Base-by-base conservation (phyloP, 345 rosid genomes). In the Bretschneidera sinensis region DNA sequence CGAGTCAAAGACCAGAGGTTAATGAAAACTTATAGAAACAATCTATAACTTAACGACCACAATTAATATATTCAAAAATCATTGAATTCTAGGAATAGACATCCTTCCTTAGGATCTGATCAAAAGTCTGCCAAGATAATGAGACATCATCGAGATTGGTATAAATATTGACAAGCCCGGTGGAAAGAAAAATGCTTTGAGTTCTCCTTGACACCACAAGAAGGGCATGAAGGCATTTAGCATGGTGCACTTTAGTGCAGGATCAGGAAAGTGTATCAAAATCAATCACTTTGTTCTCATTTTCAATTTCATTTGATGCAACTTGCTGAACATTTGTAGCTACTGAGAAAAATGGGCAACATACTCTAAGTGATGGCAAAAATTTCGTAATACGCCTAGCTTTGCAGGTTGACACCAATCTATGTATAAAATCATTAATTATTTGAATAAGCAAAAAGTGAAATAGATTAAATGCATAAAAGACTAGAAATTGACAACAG, bases 61-160 rank as follows among this genome's bases (percentile, higher is more conserved):
- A 17, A 53, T 74, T 76, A 18, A 70, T 78, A 71, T 78, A 82
- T 28, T 76, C 78, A 69, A 81, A 74, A 59, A 78, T 74, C 81
- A 85, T 82, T 6, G 79, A 75, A 59, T 82, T 85, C 82, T 83
- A 85, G 24, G 81, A 55, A 58, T 68, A 80, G n/a, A 82, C 84
- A 74, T 78, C 78, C 62, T 72, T 78, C 47, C 56, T 58, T 17
- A 64, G 34, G 24, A 67, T 71, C 16, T 74, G 79, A 67, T 80
- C 69, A 55, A 85, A 85, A 9, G 72, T 67, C 45, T 14, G 19
- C 24, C 61, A 67, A 16, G 87, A 64, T 16, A 65, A 62, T 0
- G 69, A 59, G 1, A 82, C 25, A 54, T 76, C 68, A 6, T 75
- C 78, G 24, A 68, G 65, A 58, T 70, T 57, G 52, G 85, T 70